These are phyloP conservation scores for Aspergillus sp. DNA, from an alignment of 2,329 filamentous ascomycete genomes.

Conservation along the genomic window DNA sequence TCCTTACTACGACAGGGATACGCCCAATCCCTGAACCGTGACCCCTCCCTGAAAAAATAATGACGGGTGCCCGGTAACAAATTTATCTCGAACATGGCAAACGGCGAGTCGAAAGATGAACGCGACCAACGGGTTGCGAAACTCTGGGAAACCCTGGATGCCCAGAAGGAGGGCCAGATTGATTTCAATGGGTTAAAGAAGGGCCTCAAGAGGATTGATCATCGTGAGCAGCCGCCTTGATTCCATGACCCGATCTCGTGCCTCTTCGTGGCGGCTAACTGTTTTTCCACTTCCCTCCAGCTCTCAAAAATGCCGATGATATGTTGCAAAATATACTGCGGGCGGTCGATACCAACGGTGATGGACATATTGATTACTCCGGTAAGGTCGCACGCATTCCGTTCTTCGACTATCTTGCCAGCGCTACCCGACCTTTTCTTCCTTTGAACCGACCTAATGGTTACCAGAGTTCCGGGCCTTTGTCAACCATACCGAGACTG, in stretches of 20 bases:
- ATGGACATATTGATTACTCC: constrained; percentile 87
- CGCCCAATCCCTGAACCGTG: constrained; percentile 11
- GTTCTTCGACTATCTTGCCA: constrained; percentile 5
- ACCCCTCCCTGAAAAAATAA: constrained; percentile 32
- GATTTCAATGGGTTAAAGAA: constrained; percentile 80
- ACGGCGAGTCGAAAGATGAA: constrained; percentile 68
- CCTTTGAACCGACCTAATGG: constrained; percentile 14
- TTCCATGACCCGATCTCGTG: constrained; percentile 14
- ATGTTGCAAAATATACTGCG: constrained; percentile 77
- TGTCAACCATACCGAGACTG: constrained; percentile 78
- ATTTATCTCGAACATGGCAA: constrained; percentile 52
- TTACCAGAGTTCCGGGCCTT: constrained; percentile 78
- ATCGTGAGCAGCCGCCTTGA: constrained; percentile 60
- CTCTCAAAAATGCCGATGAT: constrained; percentile 84
- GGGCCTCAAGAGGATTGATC: constrained; percentile 82
- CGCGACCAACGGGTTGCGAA: constrained; percentile 76
- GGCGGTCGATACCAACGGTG: constrained; percentile 78
- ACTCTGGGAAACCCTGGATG: constrained; percentile 80
- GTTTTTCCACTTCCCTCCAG: constrained; percentile 34
- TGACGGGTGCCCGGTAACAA: constrained; percentile 45
- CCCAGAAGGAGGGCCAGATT: constrained; percentile 69
- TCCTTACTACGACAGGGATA: constrained; percentile 16
- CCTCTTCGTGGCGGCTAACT: constrained; percentile 13
- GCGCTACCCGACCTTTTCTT: constrained; percentile 13
- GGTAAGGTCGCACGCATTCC: constrained; percentile 50